Conservation (phyloP, 768 basidiomycete species). For the Macrolepiota fuliginosa region DNA sequence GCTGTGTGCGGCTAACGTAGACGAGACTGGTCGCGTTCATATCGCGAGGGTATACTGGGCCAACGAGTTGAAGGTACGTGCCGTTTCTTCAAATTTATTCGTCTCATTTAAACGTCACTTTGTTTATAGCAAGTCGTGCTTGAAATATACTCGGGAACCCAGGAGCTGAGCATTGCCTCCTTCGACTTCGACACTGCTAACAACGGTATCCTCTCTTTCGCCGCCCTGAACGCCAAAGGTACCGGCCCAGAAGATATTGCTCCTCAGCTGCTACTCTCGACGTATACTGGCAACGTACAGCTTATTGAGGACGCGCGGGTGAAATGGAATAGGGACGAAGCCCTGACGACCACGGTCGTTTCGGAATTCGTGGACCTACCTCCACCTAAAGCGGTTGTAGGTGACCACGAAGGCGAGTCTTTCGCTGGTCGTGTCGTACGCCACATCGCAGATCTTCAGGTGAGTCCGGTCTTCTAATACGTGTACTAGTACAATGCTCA, state of each 20-base stretch:
- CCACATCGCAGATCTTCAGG: conserved; percentile 61
- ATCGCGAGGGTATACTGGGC: conserved; percentile 72
- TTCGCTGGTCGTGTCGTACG: conserved; percentile 50
- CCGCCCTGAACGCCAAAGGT: conserved; percentile 9
- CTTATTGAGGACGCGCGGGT: conserved; percentile 36
- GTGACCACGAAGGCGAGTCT: conserved; percentile 43
- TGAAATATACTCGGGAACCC: conserved; percentile 27
- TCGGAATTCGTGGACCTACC: conserved; percentile 80
- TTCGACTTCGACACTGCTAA: conserved; percentile 12
- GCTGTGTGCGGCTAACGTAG: conserved; percentile 55
- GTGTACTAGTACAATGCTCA: not conserved
- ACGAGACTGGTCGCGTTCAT: conserved; percentile 48
- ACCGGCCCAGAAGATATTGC: not conserved
- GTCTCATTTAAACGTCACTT: not conserved
- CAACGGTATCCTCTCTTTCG: conserved; percentile 12
- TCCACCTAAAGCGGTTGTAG: conserved; percentile 31
- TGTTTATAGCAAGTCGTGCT: conserved; percentile 44
- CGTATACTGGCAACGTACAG: conserved; percentile 59
- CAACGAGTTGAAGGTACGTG: conserved; percentile 45
- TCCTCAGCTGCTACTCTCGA: conserved; percentile 74
- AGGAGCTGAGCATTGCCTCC: not conserved
- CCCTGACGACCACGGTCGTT: conserved; percentile 58
- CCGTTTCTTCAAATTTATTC: not conserved
- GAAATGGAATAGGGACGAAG: conserved; percentile 82
- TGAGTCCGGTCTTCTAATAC: conserved; percentile 22